Percentiles rank a stretch among this genome's conserved stretches.
Evolutionary conservation across 2,329 filamentous ascomycete species (phyloP).

Genomic region (Pseudopithomyces chartarum): DNA sequence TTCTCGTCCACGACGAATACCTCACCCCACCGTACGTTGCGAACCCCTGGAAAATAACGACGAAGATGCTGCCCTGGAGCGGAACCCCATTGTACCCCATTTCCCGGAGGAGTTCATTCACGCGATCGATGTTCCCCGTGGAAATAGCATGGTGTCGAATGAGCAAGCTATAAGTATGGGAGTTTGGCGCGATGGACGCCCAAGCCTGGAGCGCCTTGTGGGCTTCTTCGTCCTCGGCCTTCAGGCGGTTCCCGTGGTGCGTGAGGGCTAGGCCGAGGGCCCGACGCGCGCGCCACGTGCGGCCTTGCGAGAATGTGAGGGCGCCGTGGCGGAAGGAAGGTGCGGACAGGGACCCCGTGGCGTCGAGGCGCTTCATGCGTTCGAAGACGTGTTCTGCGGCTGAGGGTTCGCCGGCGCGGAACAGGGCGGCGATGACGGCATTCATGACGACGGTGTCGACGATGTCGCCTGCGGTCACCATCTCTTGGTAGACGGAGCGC

Average conservation of each 20-base stretch:
- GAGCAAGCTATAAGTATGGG: constrained; percentile 79
- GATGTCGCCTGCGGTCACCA: constrained; percentile 84
- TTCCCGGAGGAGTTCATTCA: constrained; percentile 75
- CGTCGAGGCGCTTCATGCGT: constrained; percentile 74
- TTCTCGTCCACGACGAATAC: constrained; percentile 72
- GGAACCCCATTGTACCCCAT: constrained; percentile 72
- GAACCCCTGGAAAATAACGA: constrained; percentile 84
- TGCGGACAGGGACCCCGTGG: constrained; percentile 30
- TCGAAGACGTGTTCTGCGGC: constrained; percentile 82
- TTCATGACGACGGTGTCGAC: constrained; percentile 89
- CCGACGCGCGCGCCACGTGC: constrained; percentile 49
- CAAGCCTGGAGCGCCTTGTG: constrained; percentile 68
- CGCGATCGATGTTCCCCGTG: constrained; percentile 72
- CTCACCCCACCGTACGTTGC: constrained; percentile 69
- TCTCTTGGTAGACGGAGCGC: constrained; percentile 76
- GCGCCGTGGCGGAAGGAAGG: constrained; percentile 6
- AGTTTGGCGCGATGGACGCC: constrained; percentile 72
- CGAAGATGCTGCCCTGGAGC: constrained; percentile 76
- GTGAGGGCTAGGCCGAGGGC: constrained; percentile 55
- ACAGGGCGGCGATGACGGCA: constrained; percentile 78
- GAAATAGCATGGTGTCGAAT: constrained; percentile 73
- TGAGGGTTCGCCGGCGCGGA: constrained; percentile 74
- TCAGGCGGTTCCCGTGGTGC: constrained; percentile 48
- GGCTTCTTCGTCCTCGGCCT: constrained; percentile 54
- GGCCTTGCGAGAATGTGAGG: constrained; percentile 26